phyloP scores from a whole-genome alignment of 2,329 filamentous ascomycete genomes.

The Dactylonectria macrodidyma region DNA sequence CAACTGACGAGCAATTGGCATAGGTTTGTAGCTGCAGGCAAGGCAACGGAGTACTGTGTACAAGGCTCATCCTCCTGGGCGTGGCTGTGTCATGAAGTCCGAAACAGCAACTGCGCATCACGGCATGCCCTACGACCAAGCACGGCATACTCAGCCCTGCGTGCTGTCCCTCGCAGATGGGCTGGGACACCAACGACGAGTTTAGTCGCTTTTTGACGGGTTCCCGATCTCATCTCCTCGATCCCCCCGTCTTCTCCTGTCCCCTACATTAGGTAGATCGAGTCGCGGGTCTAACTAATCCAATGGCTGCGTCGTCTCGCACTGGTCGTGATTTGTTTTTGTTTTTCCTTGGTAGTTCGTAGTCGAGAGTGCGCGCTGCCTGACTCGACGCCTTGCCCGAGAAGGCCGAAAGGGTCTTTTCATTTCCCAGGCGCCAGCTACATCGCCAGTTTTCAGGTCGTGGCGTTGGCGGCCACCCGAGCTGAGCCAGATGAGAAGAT shows the following conservation, averaged over 20 bases:
- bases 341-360: neutral
- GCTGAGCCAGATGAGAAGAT: neutral
- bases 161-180: neutral
- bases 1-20: neutral
- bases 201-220: neutral
- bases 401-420: constrained; percentile 35
- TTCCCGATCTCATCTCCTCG: neutral
- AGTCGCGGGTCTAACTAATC: neutral
- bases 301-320: constrained; percentile 3
- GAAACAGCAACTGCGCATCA: constrained; percentile 14
- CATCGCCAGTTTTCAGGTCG: constrained; percentile 29
- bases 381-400: constrained; percentile 38
- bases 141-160: constrained; percentile 28
- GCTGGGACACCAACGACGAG: neutral
- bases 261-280: no score
- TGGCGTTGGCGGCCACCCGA: constrained; percentile 13
- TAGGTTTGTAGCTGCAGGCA: no score
- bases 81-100: constrained; percentile 5
- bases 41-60: neutral
- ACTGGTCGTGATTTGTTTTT: neutral
- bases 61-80: constrained; percentile 1
- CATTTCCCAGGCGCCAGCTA: constrained; percentile 37
- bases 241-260: no score
- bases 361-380: constrained; percentile 9
- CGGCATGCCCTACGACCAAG: constrained; percentile 13